Evolutionary conservation across 768 basidiomycete species (phyloP).

Genomic region (Collybiopsis confluens): DNA sequence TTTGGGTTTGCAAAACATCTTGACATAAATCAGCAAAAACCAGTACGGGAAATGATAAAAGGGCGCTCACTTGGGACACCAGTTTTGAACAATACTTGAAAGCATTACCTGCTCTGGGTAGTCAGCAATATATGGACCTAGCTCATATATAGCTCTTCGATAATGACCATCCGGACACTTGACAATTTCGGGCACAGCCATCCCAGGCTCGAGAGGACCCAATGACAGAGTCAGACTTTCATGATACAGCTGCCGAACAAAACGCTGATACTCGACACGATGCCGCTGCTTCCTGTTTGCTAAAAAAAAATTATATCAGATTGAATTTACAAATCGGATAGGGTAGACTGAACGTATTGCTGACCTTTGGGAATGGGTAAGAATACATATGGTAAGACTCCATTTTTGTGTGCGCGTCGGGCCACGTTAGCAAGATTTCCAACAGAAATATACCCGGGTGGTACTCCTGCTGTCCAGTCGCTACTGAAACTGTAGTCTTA

Average conservation of each 20-base stretch:
- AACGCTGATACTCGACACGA: too few relatives aligned
- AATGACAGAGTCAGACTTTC: conserved; percentile 13
- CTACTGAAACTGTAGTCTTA: conserved; percentile 33
- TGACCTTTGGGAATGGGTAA: conserved; percentile 27
- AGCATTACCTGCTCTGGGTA: conserved; percentile 23
- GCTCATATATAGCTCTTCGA: conserved; percentile 16
- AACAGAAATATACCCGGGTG: conserved; percentile 29
- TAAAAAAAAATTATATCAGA: conserved; percentile 9
- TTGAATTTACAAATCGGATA: not conserved
- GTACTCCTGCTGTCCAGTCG: conserved; percentile 31
- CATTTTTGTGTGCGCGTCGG: too few relatives aligned
- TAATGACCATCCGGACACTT: conserved; percentile 24
- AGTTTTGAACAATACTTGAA: not conserved
- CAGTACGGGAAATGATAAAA: too few relatives aligned
- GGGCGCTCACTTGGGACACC: not conserved
- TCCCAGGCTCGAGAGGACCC: conserved; percentile 13
- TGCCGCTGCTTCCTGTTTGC: not conserved
- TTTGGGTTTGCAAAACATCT: too few relatives aligned
- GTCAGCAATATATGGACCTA: conserved; percentile 23
- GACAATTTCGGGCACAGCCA: conserved; percentile 16
- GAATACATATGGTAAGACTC: conserved; percentile 25
- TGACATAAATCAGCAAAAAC: too few relatives aligned
- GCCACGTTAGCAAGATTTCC: conserved; percentile 28
- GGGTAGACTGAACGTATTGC: not conserved
- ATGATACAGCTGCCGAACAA: conserved; percentile 11